Conservation (phyloP, 2,329 filamentous ascomycete genomes). For the Beauveria asiatica region DNA sequence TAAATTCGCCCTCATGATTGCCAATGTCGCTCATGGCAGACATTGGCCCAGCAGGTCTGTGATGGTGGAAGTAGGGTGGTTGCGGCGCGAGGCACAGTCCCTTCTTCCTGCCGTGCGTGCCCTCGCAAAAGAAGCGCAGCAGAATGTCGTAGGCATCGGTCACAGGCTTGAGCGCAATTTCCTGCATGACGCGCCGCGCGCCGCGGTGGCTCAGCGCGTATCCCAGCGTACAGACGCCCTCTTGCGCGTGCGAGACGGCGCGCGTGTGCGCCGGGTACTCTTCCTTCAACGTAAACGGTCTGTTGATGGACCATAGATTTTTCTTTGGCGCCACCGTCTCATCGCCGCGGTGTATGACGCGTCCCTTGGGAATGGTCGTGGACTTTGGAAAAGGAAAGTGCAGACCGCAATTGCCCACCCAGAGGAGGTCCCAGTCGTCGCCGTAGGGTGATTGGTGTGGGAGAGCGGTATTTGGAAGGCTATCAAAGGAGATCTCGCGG, state of each 20-base stretch:
- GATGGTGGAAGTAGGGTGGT: slow-evolving; percentile 39
- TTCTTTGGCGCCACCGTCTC: slow-evolving; percentile 25
- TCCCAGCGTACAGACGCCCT: slow-evolving; percentile 32
- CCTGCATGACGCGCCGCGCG: slow-evolving; percentile 33
- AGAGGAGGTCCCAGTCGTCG: slow-evolving; percentile 44
- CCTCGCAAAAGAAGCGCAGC: slow-evolving; percentile 38
- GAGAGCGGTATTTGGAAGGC: slow-evolving; percentile 13
- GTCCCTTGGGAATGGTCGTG: slow-evolving; percentile 19
- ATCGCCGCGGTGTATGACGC: slow-evolving; percentile 26
- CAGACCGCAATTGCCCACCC: slow-evolving; percentile 41
- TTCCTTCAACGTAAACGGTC: slow-evolving; percentile 26
- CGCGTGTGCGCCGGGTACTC: slow-evolving; percentile 34
- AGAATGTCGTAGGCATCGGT: slow-evolving; percentile 35
- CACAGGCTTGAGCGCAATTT: slow-evolving; percentile 33
- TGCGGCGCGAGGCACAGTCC: slow-evolving; percentile 32
- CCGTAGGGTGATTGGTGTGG: slow-evolving; percentile 34
- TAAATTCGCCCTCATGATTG: slow-evolving; percentile 22
- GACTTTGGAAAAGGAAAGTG: slow-evolving; percentile 19
- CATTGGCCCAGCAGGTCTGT: slow-evolving; percentile 29
- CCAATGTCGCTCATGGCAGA: slow-evolving; percentile 29
- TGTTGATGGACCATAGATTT: slow-evolving; percentile 25
- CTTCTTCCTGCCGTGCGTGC: slow-evolving; percentile 23
- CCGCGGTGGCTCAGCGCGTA: slow-evolving; percentile 38
- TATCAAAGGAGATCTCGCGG: slow-evolving; percentile 16
- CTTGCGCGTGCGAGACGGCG: slow-evolving; percentile 32